These are phyloP conservation scores for Cyberlindnera euphorbiae DNA, from an alignment of 805 yeast genomes.

Conservation along the genomic window DNA sequence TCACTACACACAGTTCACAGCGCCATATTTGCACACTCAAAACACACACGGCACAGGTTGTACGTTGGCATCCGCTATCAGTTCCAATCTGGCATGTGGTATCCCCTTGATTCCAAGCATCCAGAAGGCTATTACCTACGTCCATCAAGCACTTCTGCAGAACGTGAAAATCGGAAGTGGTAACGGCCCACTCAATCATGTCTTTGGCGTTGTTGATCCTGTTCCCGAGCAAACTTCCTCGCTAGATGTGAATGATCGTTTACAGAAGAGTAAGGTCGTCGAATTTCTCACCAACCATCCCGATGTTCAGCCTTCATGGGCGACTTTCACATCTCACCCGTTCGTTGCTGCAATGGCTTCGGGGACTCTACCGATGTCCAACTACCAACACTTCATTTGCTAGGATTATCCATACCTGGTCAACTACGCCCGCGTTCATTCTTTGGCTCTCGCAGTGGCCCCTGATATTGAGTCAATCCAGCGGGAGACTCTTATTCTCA, in stretches of 20 bases:
- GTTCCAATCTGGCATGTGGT: slow-evolving; percentile 66
- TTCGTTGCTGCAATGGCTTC: slow-evolving; percentile 53
- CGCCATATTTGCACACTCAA: slow-evolving; percentile 39
- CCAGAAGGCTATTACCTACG: slow-evolving; percentile 53
- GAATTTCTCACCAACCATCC: slow-evolving; percentile 55
- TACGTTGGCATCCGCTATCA: slow-evolving; percentile 75
- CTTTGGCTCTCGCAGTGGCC: slow-evolving; percentile 58
- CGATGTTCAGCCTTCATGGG: slow-evolving; percentile 50
- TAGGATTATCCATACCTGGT: slow-evolving; percentile 67
- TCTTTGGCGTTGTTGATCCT: slow-evolving; percentile 24
- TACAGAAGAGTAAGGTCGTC: slow-evolving; percentile 31
- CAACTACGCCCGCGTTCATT: slow-evolving; percentile 65
- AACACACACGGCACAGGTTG: slow-evolving; percentile 92
- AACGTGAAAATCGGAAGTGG: slow-evolving; percentile 43
- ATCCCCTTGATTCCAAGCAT: slow-evolving; percentile 43
- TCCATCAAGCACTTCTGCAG: slow-evolving; percentile 58
- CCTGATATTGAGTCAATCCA: slow-evolving; percentile 48
- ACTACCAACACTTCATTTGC: slow-evolving; percentile 46
- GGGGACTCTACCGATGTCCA: slow-evolving; percentile 42
- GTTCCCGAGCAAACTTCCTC: too few species aligned
- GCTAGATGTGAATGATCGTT: slow-evolving; percentile 5
- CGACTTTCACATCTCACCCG: slow-evolving; percentile 51
- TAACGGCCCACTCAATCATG: slow-evolving; percentile 77
- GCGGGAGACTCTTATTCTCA: slow-evolving; percentile 46
- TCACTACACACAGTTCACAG: slow-evolving; percentile 39